A percentile compares a stretch with the other conserved stretches of the same genome.
These are phyloP conservation scores for Sphagnum tenellum DNA, from an alignment of 225 moss, liverwort and hornwort genomes.

Conservation along the genomic window DNA sequence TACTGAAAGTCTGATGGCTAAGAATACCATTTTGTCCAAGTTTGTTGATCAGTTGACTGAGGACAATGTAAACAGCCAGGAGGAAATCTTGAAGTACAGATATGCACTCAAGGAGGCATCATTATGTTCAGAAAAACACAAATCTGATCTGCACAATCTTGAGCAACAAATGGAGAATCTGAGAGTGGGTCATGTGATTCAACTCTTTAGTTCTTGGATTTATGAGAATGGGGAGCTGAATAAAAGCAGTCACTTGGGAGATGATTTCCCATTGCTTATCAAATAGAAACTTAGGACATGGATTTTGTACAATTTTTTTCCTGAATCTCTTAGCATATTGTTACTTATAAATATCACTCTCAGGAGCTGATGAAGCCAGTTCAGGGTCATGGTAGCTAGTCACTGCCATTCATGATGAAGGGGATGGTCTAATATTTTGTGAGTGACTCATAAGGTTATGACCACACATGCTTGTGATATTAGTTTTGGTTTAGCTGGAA, in stretches of 20 bases:
- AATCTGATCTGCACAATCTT: conserved; percentile 13
- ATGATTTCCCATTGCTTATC: background rate
- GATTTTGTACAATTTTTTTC: too few relatives aligned
- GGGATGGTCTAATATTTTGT: too few relatives aligned
- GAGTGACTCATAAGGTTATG: too few relatives aligned
- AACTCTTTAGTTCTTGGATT: background rate
- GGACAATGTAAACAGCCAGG: conserved; percentile 18
- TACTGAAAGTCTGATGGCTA: conserved; percentile 14
- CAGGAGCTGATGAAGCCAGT: too few relatives aligned
- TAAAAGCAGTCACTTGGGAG: too few relatives aligned
- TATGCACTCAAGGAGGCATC: conserved; percentile 17
- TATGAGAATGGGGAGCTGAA: background rate
- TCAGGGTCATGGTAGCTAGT: too few relatives aligned
- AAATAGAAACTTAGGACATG: too few relatives aligned
- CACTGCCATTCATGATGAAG: too few relatives aligned
- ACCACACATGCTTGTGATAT: too few relatives aligned
- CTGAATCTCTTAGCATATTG: too few relatives aligned
- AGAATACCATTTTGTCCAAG: conserved; percentile 18
- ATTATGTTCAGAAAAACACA: conserved; percentile 7
- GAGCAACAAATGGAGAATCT: conserved; percentile 8
- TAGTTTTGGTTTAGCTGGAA: too few relatives aligned
- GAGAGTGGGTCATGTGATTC: conserved; percentile 9
- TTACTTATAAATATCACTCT: too few relatives aligned
- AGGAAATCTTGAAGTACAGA: conserved; percentile 16
- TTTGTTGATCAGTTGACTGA: conserved; percentile 21